Conservation (phyloP, 1,139 yeast species). For the Suhomyces bokatorum region DNA sequence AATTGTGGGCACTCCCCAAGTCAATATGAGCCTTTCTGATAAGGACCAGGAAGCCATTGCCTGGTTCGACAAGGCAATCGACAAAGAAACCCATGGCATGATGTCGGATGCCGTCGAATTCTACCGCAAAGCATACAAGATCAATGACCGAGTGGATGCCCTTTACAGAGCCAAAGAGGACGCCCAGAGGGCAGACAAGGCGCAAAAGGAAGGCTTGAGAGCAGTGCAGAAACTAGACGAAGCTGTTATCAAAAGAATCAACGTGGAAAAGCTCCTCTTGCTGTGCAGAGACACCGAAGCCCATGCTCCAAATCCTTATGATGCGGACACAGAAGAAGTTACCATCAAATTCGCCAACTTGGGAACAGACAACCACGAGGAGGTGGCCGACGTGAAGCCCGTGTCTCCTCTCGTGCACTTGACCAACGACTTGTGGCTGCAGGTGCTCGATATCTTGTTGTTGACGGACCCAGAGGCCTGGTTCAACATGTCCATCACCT, state of each 20-base stretch:
- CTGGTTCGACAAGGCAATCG: slow-evolving; percentile 69
- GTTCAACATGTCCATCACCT: slow-evolving; percentile 62
- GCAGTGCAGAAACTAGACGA: slow-evolving; percentile 9
- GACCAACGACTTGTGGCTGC: slow-evolving; percentile 64
- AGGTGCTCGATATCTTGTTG: slow-evolving; percentile 56
- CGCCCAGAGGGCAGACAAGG: slow-evolving; percentile 27
- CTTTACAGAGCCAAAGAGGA: slow-evolving; percentile 57
- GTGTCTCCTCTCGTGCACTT: slow-evolving; percentile 57
- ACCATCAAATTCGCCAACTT: slow-evolving; percentile 35
- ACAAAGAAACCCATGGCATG: slow-evolving; percentile 69
- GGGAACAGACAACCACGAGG: slow-evolving; percentile 28
- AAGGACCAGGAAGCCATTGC: slow-evolving; percentile 50
- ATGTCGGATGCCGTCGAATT: slow-evolving; percentile 77
- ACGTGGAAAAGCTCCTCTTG: slow-evolving; percentile 33
- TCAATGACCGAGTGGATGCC: slow-evolving; percentile 68
- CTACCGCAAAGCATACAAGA: slow-evolving; percentile 71
- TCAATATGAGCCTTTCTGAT: slow-evolving; percentile 9
- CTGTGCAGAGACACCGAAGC: slow-evolving; percentile 35
- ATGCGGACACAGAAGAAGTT: slow-evolving; percentile 23
- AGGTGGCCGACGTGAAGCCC: slow-evolving; percentile 33
- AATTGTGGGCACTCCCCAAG: slow-evolving; percentile 6
- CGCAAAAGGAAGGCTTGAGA: slow-evolving; percentile 31
- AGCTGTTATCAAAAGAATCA: slow-evolving; percentile 29
- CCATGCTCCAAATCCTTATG: slow-evolving; percentile 28
- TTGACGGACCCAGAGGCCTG: slow-evolving; percentile 60